These are phyloP conservation scores for Ensete glaucum DNA, from an alignment of 176 grass and related monocot species.

Conservation along the genomic window DNA sequence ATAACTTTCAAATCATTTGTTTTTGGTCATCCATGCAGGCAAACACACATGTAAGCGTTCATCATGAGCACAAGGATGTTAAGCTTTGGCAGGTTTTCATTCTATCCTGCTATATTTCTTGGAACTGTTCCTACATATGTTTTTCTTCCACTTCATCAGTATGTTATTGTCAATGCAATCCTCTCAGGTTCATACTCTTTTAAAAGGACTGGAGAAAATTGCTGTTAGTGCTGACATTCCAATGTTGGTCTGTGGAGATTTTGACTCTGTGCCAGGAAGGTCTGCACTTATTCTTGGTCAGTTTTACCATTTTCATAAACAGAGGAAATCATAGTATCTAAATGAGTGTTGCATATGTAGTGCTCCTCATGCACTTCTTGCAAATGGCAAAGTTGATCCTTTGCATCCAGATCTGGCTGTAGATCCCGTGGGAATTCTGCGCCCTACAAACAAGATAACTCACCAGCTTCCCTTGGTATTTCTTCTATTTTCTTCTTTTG, in stretches of 20 bases:
- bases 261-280: constrained; percentile 91
- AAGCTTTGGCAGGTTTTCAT: constrained; percentile 87
- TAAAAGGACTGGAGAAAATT: constrained; percentile 99
- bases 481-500: not conserved
- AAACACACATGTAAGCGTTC: constrained; percentile 98
- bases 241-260: constrained; percentile 99
- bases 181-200: constrained; percentile 90
- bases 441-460: constrained; percentile 69
- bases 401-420: constrained; percentile 87
- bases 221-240: constrained; percentile 99
- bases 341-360: constrained; percentile 30
- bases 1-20: constrained; percentile 7
- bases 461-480: constrained; percentile 95
- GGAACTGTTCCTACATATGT: constrained; percentile 1
- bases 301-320: not conserved
- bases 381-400: constrained; percentile 87
- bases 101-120: constrained; percentile 12
- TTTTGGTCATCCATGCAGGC: constrained; percentile 45
- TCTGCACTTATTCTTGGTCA: not conserved
- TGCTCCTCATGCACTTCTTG: constrained; percentile 86
- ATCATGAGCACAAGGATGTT: constrained; percentile 95
- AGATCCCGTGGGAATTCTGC: constrained; percentile 88
- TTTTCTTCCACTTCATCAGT: not conserved
- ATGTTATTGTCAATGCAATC: constrained; percentile 12
- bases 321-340: not conserved